These are phyloP conservation scores for Alternaria gansuensis DNA, from an alignment of 2,329 filamentous ascomycete species.

Conservation along the genomic window DNA sequence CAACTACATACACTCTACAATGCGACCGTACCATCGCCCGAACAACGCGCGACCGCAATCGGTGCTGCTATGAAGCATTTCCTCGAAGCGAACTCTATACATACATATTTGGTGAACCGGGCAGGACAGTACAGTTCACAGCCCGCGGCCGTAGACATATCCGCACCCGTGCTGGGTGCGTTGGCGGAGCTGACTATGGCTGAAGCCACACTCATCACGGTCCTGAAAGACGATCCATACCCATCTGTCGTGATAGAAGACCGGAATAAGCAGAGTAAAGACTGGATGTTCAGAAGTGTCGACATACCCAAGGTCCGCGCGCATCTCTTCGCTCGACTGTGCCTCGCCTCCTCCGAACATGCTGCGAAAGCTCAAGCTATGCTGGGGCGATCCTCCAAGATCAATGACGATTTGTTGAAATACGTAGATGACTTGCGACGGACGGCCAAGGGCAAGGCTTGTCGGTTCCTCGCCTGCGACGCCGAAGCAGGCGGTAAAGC, in stretches of 20 bases:
- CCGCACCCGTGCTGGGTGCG: slow-evolving; percentile 56
- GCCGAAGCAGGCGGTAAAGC: slow-evolving; percentile 83
- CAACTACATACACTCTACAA: slow-evolving; percentile 78
- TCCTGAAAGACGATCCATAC: slow-evolving; percentile 94
- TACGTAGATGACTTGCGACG: slow-evolving; percentile 80
- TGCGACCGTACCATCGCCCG: slow-evolving; percentile 60
- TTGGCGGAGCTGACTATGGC: slow-evolving; percentile 73
- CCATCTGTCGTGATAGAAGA: slow-evolving; percentile 81
- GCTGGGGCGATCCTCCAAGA: slow-evolving; percentile 55
- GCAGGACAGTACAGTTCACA: slow-evolving; percentile 55
- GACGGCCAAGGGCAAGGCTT: slow-evolving; percentile 83
- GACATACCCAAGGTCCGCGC: slow-evolving; percentile 88
- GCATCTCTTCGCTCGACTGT: slow-evolving; percentile 86
- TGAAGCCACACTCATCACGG: slow-evolving; percentile 87
- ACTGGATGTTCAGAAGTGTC: slow-evolving; percentile 96
- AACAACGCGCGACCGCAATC: slow-evolving; percentile 75
- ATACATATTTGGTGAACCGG: slow-evolving; percentile 72
- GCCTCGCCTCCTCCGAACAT: slow-evolving; percentile 87
- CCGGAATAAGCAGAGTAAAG: slow-evolving; percentile 81
- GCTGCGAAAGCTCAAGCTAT: slow-evolving; percentile 73
- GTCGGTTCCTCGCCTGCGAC: slow-evolving; percentile 89
- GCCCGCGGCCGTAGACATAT: slow-evolving; percentile 53
- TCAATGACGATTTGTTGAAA: slow-evolving; percentile 71
- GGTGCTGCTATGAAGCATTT: slow-evolving; percentile 78
- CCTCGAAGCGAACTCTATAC: slow-evolving; percentile 79